Base-by-base conservation (phyloP, 192 early-diverging fungal species). In the Chytriomyces sp. region DNA sequence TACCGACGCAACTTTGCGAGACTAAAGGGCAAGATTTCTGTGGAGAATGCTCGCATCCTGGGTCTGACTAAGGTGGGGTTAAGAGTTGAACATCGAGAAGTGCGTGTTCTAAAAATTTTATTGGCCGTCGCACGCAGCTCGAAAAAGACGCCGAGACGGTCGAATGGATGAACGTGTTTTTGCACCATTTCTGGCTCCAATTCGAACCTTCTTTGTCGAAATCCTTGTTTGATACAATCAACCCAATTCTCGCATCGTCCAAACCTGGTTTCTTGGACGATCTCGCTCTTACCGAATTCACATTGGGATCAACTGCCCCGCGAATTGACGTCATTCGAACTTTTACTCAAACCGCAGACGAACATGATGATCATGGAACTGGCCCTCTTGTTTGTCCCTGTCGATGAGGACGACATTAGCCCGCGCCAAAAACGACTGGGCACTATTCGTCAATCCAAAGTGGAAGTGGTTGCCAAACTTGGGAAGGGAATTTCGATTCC, bases 161-260 rank as follows among this genome's bases (percentile, higher is more conserved):
- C 9, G 96, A 94, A 67, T 97, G 96, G 96, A 86, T 97, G 49
- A 97, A 97, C 80, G 86, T 88, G 84, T 94, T 96, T 82, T 77
- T 94, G 64, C 84, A 84, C 26, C 86, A 92, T 61, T 96, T 95
- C 82, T 97, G 96, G 96, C 81, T 94, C n/a, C 94, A 93, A 73
- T 94, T 92, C 67, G 96, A 97, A 82, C 95, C 95, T 28, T 86
- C 88, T 28, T 85, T 97, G 69, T 93, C 92, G 64, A 85, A 90
- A 48, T 86, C 89, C 59, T 85, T 96, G 10, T 90, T 93, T 43
- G 86, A 89, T 43, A 86, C 79, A 20, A 92, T 90, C 45, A 93
- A 96, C 80, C 81, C 86, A 6, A 89, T 93, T 64, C 82, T 97
- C 67, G 88, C 86, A 18, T 88, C 90, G 61, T 88, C 82, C 43